phyloP scores from a whole-genome alignment of 2,329 filamentous ascomycete species.

The Ophiobolus disseminans region DNA sequence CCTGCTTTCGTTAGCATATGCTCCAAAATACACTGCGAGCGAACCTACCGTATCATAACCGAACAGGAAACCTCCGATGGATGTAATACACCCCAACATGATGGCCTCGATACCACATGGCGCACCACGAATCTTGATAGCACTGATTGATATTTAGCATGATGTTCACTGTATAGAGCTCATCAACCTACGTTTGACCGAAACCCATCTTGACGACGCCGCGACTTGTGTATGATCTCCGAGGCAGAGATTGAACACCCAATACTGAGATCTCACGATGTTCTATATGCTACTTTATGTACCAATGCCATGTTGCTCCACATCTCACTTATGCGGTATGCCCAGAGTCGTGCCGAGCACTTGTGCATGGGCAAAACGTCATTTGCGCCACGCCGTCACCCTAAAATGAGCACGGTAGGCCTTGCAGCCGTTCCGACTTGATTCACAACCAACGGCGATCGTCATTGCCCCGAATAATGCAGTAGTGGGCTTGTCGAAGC shows the following conservation, averaged over 20 bases:
- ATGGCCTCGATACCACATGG: constrained; percentile 47
- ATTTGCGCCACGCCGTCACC: constrained; percentile 30
- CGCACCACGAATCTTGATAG: constrained; percentile 40
- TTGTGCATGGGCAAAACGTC: constrained; percentile 24
- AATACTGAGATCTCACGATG: not conserved
- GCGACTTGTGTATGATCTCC: not conserved
- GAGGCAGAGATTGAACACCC: not conserved
- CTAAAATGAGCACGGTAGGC: constrained; percentile 9
- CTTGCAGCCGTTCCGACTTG: constrained; percentile 19
- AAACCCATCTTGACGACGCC: constrained; percentile 30
- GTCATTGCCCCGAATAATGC: not conserved
- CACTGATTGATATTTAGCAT: constrained; percentile 19
- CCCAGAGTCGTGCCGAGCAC: constrained; percentile 32
- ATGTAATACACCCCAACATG: constrained; percentile 64
- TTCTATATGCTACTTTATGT: constrained; percentile 18
- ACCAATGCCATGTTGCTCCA: constrained; percentile 15
- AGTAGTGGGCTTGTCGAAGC: constrained; percentile 27
- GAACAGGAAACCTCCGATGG: constrained; percentile 68
- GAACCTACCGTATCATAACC: constrained; percentile 65
- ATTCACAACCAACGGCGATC: constrained; percentile 19
- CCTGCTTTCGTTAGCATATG: constrained; percentile 14
- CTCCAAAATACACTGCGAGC: not conserved
- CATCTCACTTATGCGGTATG: constrained; percentile 26
- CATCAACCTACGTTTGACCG: constrained; percentile 24
- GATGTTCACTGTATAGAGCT: not conserved